Evolutionary conservation across 2,329 filamentous ascomycete species (phyloP), one percentile per base, ranked within the genome.

Genomic region (Venturiaceae sp.): DNA sequence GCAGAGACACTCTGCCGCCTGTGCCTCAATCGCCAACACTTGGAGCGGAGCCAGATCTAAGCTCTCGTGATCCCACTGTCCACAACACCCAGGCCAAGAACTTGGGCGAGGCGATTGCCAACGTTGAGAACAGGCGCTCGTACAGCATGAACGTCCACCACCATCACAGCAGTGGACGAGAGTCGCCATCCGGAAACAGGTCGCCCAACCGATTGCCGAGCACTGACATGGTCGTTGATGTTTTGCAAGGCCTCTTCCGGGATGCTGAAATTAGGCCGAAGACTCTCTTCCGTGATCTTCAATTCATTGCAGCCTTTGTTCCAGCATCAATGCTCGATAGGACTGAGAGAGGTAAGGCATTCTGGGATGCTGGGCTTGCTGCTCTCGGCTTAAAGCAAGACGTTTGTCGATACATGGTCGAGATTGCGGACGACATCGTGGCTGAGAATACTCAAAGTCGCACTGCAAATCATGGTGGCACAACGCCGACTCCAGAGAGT

Each of bases 311-410:
- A 3, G 79, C 83, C 0, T 83, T 86, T 61, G 76, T 84, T 3
- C 80, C 83, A 1, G 74, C 77, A 5, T 74, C 80, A 11, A 78
- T 79, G 46, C 72, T 86, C 13, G 82, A 83, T 69, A 80, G 80
- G 64, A 80, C 77, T 3, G 78, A 81, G 16, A 76, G 77, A 55
- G 79, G 83, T 39, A 94, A 91, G 64, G 90, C 92, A 0, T 97
- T 97, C 69, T 89, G 91, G 82, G 90, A 96, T 66, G 87, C 91
- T 28, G 90, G 89, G 0, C 80, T 96, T 5, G 92, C 94, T 0
- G 91, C 92, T 1, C 78, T 96, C n/a, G 83, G 85, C 36, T 80
- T 96, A 57, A 97, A 96, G 71, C 85, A 90, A 63, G 90, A 96
- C 63, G 85, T 94, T 4, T 92, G 90, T 71, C 83, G 85, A 52